Conservation (phyloP, 345 rosid species). For the Durio zibethinus region DNA sequence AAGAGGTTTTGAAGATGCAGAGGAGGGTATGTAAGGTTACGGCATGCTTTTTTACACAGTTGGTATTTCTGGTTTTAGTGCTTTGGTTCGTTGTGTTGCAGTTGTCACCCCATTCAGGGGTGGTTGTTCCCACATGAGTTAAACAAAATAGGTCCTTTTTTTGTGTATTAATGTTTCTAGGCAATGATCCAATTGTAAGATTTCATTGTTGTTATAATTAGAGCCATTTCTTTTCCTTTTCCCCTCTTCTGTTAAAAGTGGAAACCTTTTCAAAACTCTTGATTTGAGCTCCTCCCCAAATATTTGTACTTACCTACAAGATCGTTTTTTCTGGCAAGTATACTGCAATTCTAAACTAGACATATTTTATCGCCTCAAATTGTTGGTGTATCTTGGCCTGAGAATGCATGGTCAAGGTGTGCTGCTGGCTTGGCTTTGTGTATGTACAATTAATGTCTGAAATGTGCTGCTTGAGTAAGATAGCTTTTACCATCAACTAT, state of each 20-base stretch:
- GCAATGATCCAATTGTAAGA: conserved; percentile 18
- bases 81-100: conserved; percentile 36
- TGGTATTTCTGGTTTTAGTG: conserved; percentile 48
- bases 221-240: not conserved
- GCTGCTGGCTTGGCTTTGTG: conserved; percentile 1
- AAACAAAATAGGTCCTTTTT: conserved; percentile 3
- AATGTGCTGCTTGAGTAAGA: not conserved
- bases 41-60: conserved; percentile 48
- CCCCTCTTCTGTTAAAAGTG: not conserved
- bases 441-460: not conserved
- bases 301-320: not conserved
- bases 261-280: not conserved
- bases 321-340: not conserved
- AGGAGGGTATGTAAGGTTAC: conserved; percentile 43
- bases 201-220: conserved; percentile 5
- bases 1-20: conserved; percentile 52
- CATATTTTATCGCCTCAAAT: not conserved
- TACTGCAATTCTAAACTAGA: not conserved
- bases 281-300: not conserved
- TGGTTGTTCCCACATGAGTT: conserved; percentile 20
- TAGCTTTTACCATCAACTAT: not conserved
- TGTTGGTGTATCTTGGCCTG: not conserved
- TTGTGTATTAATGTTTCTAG: conserved; percentile 25
- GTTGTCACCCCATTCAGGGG: conserved; percentile 21
- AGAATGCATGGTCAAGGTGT: not conserved